Percentiles rank a stretch among this genome's conserved stretches.
Conservation (phyloP, 306 rosid species). For the Urtica urens region DNA sequence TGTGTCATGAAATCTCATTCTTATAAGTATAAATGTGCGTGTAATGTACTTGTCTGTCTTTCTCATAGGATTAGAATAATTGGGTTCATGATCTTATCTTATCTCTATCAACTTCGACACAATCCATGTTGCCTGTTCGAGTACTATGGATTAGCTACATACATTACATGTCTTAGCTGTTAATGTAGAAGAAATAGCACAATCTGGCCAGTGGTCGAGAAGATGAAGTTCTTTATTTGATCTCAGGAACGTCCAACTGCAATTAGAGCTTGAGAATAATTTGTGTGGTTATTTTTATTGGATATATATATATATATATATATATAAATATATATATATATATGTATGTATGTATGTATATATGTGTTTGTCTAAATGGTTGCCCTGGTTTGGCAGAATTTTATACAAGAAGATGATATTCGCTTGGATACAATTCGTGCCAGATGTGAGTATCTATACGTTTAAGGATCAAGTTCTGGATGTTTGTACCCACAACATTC, state of each 20-base stretch:
- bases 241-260: too few relatives aligned
- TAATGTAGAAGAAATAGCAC: too few relatives aligned
- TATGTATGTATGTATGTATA: too few relatives aligned
- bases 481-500: background rate
- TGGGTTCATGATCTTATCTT: background rate
- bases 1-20: constrained; percentile 10
- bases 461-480: constrained; percentile 8
- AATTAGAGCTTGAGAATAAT: too few relatives aligned
- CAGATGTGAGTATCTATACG: constrained; percentile 38
- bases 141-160: background rate
- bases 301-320: too few relatives aligned
- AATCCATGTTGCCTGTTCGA: background rate
- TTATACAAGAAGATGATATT: constrained; percentile 60
- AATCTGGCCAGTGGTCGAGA: too few relatives aligned
- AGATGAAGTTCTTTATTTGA: too few relatives aligned
- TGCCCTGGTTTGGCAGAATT: constrained; percentile 34
- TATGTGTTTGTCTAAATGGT: too few relatives aligned
- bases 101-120: background rate
- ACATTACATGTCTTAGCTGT: background rate
- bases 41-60: background rate
- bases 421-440: constrained; percentile 70
- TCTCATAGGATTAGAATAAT: background rate
- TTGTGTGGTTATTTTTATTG: too few relatives aligned
- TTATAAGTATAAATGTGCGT: background rate
- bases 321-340: too few relatives aligned